These are phyloP conservation scores for Arachnopeziza araneosa DNA, from an alignment of 2,329 filamentous ascomycete species.

Conservation along the genomic window DNA sequence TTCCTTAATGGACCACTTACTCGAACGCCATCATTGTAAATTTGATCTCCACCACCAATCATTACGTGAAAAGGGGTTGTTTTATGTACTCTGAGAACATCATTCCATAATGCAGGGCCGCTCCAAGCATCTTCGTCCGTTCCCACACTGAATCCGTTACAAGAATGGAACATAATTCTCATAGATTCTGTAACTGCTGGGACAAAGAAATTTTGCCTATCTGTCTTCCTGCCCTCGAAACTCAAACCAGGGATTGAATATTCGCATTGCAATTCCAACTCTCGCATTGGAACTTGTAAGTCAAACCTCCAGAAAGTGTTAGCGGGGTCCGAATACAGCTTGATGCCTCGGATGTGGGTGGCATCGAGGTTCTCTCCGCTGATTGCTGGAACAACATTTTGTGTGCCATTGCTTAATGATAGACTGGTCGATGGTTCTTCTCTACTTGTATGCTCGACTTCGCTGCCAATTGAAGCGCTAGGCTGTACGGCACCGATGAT, in stretches of 20 bases:
- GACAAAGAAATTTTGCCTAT: slow-evolving; percentile 67
- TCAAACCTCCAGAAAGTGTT: slow-evolving; percentile 94
- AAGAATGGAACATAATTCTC: slow-evolving; percentile 98
- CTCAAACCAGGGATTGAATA: slow-evolving; percentile 67
- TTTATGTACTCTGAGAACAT: slow-evolving; percentile 78
- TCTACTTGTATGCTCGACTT: background rate
- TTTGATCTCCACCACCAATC: slow-evolving; percentile 88
- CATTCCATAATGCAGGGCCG: slow-evolving; percentile 91
- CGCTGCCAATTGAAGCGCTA: background rate
- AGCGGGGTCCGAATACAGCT: slow-evolving; percentile 59
- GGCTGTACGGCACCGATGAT: slow-evolving; percentile 19
- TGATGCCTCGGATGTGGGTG: slow-evolving; percentile 44
- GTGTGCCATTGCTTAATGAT: background rate
- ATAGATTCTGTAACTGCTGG: slow-evolving; percentile 80
- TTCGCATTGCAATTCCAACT: slow-evolving; percentile 67
- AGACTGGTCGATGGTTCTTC: no score
- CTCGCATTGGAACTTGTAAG: slow-evolving; percentile 68
- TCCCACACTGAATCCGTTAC: slow-evolving; percentile 90
- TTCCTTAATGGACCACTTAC: slow-evolving; percentile 73
- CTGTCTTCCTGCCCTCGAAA: slow-evolving; percentile 52
- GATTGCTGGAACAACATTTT: slow-evolving; percentile 6
- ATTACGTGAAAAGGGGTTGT: slow-evolving; percentile 89
- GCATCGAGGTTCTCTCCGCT: slow-evolving; percentile 11
- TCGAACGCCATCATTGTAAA: slow-evolving; percentile 92
- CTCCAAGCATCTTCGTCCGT: slow-evolving; percentile 82